Base-by-base conservation (phyloP, 768 basidiomycete genomes). In the Suillus tomentosus region DNA sequence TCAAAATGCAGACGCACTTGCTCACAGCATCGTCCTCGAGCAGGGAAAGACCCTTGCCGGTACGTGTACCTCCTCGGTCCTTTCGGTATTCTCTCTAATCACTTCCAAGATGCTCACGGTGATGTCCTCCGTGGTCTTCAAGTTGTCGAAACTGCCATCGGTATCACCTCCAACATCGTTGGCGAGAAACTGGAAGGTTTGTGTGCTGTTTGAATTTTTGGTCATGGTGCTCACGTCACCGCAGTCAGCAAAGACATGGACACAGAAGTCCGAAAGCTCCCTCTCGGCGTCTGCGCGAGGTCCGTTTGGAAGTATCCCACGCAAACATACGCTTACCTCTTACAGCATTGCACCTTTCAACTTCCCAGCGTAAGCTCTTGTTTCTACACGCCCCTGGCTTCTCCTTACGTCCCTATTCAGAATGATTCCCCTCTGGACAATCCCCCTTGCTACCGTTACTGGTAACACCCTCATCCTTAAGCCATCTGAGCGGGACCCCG, bases 361-460 rank as follows among this genome's bases (percentile, higher is more conserved):
- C 73, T 94, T 94, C 74, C 92, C 92, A 60, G 93, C 92, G 89
- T 92, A 74, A 71, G 88, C 77, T 31, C 40, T 42, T 34, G 2
- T 43, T 19, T 45, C 19, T 47, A 31, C 34, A 40, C 5, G 13
- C 31, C 60, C 10, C 34, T 13, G 42, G 11, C 55, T 69, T 39
- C 69, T 56, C 40, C 51, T 54, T 17, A 63, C 27, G 57, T 60
- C 37, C 11, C 51, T 13, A 48, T 24, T 24, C 66, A 92, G 91
- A 5, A 96, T 96, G 95, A 98, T 98, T 70, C 96, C 96, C 0
- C 81, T 99, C 8, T 99, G 96, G 96, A 90, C 94, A 0, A 95
- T 98, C 68, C 91, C 91, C 51, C 88, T 95, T 85, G 92, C 95
- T 19, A 81, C 87, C 27, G 89, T 89, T 11, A 95, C 94, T 0